Evolutionary conservation across 768 basidiomycete genomes (phyloP), one percentile per base, ranked within the genome.

Genomic region (Inosperma sp.): DNA sequence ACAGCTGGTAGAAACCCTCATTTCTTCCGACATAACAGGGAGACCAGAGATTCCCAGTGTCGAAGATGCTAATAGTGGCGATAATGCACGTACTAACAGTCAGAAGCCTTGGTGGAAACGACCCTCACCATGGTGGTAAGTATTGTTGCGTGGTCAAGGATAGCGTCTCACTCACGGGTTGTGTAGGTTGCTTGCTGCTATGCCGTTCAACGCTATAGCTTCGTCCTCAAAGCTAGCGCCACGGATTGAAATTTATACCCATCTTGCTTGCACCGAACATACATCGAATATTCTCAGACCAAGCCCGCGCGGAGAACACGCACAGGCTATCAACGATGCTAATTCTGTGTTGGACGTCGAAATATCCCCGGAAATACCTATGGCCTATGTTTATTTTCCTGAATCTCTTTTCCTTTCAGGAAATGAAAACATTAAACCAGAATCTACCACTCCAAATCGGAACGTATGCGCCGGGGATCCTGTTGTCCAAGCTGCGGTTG

Each of bases 41-140:
- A n/a, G n/a, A n/a, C n/a, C n/a, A n/a, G n/a, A n/a, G n/a, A n/a
- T n/a, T n/a, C n/a, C n/a, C n/a, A n/a, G n/a, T n/a, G n/a, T n/a
- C n/a, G n/a, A n/a, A n/a, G n/a, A n/a, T n/a, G n/a, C n/a, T n/a
- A n/a, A n/a, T n/a, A n/a, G n/a, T n/a, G n/a, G n/a, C n/a, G n/a
- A n/a, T n/a, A n/a, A n/a, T n/a, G n/a, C n/a, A n/a, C n/a, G n/a
- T n/a, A n/a, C n/a, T n/a, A n/a, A n/a, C n/a, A n/a, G n/a, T n/a
- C n/a, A n/a, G n/a, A n/a, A n/a, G n/a, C 83, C 86, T 3, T 90
- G 88, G 87, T 89, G 84, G 79, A 87, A 72, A 67, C 70, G 77
- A 34, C 86, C 88, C 3, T 88, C 87, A 0, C 75, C 86, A 0
- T 76, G 72, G 69, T 90, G 88, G 89, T 88, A 55, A 57, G 80